Evolutionary conservation across 78 protist genomes (phyloP).

Genomic region (Emiliania huxleyi): DNA sequence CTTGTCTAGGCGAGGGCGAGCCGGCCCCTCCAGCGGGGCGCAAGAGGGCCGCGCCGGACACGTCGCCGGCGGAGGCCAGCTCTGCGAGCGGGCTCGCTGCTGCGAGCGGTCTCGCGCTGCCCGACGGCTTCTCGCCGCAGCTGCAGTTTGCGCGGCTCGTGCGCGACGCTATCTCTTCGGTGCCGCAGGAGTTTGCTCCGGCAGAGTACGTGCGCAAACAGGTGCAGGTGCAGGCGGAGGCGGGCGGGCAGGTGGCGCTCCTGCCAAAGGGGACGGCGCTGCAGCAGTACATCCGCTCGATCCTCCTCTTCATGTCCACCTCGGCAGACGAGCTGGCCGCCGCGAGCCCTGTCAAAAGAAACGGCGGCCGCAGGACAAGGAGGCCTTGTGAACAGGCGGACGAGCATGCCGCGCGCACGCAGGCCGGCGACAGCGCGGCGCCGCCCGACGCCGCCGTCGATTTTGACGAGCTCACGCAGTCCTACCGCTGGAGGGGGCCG

Average conservation of each 20-base stretch:
- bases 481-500: background rate
- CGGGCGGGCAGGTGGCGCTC: background rate
- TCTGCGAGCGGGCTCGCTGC: too few relatives aligned
- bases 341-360: background rate
- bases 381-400: too few relatives aligned
- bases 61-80: background rate
- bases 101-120: background rate
- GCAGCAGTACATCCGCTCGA: background rate
- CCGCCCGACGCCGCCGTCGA: background rate
- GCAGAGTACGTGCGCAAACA: background rate
- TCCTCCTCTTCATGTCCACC: background rate
- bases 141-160: background rate
- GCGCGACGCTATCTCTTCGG: background rate
- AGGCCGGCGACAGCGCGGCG: background rate
- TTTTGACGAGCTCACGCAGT: background rate
- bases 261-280: background rate
- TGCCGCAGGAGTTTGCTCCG: background rate
- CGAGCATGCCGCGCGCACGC: background rate
- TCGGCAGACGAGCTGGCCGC: background rate
- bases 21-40: background rate
- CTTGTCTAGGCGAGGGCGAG: too few relatives aligned
- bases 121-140: background rate
- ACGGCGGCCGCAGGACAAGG: too few relatives aligned
- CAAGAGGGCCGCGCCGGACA: background rate
- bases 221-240: background rate